phyloP scores from a whole-genome alignment of 441 rosid genomes.

The Mallotus japonicus region DNA sequence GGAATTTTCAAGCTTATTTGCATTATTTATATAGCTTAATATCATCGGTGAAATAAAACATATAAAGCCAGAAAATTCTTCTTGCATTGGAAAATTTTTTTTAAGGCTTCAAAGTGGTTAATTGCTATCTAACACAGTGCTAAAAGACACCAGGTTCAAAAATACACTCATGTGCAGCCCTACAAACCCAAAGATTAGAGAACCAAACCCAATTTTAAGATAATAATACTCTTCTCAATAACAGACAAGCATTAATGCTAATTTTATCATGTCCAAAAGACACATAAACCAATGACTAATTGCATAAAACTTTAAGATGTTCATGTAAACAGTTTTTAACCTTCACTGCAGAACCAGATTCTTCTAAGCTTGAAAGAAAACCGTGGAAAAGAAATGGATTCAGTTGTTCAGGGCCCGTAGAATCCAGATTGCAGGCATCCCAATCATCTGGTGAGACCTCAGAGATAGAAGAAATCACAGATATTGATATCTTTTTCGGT shows the following conservation, averaged over 20 bases:
- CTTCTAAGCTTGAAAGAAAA: constrained; percentile 89
- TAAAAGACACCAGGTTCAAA: background rate
- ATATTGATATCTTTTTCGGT: constrained; percentile 47
- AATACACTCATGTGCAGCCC: background rate
- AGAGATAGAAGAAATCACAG: constrained; percentile 66
- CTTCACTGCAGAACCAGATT: constrained; percentile 64
- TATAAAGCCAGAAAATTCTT: background rate
- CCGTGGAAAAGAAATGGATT: constrained; percentile 83
- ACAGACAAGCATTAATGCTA: background rate
- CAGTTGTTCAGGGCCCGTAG: constrained; percentile 57
- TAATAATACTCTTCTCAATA: background rate
- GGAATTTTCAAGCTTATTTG: background rate
- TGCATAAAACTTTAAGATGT: background rate
- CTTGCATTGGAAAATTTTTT: background rate
- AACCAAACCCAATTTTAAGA: background rate
- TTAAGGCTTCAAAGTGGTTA: constrained; percentile 1
- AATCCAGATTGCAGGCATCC: constrained; percentile 81
- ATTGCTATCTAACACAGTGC: background rate
- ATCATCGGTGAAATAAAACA: background rate
- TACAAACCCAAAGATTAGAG: background rate
- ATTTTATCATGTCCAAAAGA: constrained; percentile 5
- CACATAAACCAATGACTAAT: background rate
- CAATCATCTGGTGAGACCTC: constrained; percentile 65
- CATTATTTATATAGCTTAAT: background rate
- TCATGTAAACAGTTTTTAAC: constrained; percentile 32